These are phyloP conservation scores for Blastobotrys niveus DNA, from an alignment of 1,139 yeast species.

Conservation along the genomic window DNA sequence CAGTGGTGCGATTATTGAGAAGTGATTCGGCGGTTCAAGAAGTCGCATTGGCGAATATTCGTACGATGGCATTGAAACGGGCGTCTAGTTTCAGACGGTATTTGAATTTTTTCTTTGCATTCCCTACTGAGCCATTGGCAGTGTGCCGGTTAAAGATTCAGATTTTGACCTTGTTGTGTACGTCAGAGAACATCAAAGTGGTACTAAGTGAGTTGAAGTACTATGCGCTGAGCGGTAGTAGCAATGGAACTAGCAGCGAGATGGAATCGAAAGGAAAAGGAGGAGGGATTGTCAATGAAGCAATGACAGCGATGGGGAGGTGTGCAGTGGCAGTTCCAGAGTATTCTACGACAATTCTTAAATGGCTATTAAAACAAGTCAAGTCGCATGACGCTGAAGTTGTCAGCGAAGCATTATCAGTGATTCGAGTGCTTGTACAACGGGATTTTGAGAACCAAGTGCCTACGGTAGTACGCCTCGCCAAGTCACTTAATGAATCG, in stretches of 20 bases:
- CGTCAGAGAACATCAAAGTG: constrained; percentile 45
- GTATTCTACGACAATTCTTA: constrained; percentile 27
- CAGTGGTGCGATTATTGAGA: constrained; percentile 44
- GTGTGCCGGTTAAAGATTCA: constrained; percentile 55
- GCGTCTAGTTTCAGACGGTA: constrained; percentile 45
- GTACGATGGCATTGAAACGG: constrained; percentile 37
- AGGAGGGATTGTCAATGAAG: constrained; percentile 43
- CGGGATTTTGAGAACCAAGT: constrained; percentile 45
- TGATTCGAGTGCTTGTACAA: constrained; percentile 69
- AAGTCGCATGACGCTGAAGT: constrained; percentile 27
- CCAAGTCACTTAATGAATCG: constrained; percentile 28
- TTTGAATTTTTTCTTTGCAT: constrained; percentile 46
- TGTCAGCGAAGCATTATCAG: constrained; percentile 57
- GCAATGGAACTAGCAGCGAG: constrained; percentile 15
- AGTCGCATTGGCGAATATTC: constrained; percentile 33
- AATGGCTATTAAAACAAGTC: constrained; percentile 45
- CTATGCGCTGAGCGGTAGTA: constrained; percentile 45
- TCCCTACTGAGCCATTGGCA: constrained; percentile 49
- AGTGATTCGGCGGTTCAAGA: constrained; percentile 33
- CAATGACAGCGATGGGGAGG: constrained; percentile 54
- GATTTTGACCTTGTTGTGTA: constrained; percentile 54
- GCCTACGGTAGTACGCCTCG: constrained; percentile 40
- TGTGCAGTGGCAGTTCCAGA: constrained; percentile 42
- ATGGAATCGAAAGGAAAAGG: neutral
- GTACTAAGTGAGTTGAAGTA: constrained; percentile 67